A percentile compares a stretch with the other conserved stretches of the same genome.
Evolutionary conservation across 2,329 filamentous ascomycete species (phyloP).

Genomic region (Diplocarpon mali): DNA sequence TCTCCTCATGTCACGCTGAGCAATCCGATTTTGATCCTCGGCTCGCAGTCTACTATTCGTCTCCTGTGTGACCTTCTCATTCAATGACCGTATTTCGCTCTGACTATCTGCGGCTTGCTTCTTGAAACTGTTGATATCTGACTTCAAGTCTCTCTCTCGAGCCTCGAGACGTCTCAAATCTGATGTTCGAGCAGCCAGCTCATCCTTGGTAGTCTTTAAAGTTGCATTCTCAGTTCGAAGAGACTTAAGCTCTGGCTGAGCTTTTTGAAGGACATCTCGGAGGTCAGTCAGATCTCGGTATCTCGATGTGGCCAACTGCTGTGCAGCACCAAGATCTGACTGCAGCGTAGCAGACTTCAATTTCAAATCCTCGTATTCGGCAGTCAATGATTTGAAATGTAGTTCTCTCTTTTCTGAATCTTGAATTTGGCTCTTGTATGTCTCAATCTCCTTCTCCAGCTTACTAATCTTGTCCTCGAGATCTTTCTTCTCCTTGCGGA

Average conservation of each 20-base stretch:
- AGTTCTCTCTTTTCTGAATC: conserved; percentile 22
- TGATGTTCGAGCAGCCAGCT: conserved; percentile 48
- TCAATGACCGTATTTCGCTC: conserved; percentile 62
- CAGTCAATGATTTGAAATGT: conserved; percentile 31
- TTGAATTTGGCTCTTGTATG: conserved; percentile 22
- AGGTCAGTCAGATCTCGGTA: conserved; percentile 83
- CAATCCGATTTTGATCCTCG: conserved; percentile 67
- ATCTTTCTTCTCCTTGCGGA: conserved; percentile 56
- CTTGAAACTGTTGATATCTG: conserved; percentile 60
- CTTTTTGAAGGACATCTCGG: conserved; percentile 67
- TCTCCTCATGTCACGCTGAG: conserved; percentile 66
- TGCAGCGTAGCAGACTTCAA: conserved; percentile 58
- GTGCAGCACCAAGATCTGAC: conserved; percentile 73
- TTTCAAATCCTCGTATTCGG: conserved; percentile 57
- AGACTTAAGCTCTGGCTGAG: conserved; percentile 73
- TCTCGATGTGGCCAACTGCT: conserved; percentile 74
- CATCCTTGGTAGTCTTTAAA: conserved; percentile 64
- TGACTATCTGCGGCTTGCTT: conserved; percentile 65
- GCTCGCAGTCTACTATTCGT: conserved; percentile 58
- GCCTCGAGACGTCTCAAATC: conserved; percentile 70
- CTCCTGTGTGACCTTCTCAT: conserved; percentile 68
- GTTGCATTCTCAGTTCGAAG: conserved; percentile 67
- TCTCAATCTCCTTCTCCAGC: conserved; percentile 59
- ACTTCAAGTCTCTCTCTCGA: conserved; percentile 69
- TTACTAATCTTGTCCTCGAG: conserved; percentile 53